phyloP scores from a whole-genome alignment of 75 land plant species.

The Pinus taeda region DNA sequence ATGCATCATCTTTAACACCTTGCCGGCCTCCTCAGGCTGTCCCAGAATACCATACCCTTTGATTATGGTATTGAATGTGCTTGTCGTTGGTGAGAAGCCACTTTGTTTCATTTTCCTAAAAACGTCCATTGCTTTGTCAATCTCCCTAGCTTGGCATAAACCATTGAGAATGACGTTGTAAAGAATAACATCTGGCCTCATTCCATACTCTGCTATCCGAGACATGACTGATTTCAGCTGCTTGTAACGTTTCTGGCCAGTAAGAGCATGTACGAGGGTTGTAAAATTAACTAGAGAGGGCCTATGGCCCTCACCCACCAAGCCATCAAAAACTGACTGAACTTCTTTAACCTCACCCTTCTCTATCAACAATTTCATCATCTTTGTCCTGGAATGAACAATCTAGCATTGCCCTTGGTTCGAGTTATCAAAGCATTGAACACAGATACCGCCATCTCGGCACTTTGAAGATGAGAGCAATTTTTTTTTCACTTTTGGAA shows the following conservation, averaged over 20 bases:
- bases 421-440: constrained; percentile 24
- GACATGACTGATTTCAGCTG: constrained; percentile 40
- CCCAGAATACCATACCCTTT: constrained; percentile 78
- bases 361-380: constrained; percentile 50
- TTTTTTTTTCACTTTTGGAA: neutral
- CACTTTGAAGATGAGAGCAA: neutral
- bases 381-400: constrained; percentile 53
- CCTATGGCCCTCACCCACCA: constrained; percentile 57
- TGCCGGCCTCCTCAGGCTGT: constrained; percentile 56
- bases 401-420: constrained; percentile 21
- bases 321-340: constrained; percentile 26
- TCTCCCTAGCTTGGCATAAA: constrained; percentile 62
- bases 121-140: constrained; percentile 52
- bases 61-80: constrained; percentile 72
- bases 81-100: constrained; percentile 59
- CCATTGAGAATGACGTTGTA: constrained; percentile 83
- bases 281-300: constrained; percentile 67
- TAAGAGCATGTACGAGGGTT: constrained; percentile 43
- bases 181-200: constrained; percentile 70
- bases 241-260: constrained; percentile 34
- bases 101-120: constrained; percentile 64
- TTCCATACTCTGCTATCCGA: constrained; percentile 40
- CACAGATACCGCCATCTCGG: neutral
- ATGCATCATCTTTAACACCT: constrained; percentile 59
- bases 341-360: constrained; percentile 45